phyloP scores from a whole-genome alignment of 2,329 filamentous ascomycete genomes.

The Taxawa tesnikishii region DNA sequence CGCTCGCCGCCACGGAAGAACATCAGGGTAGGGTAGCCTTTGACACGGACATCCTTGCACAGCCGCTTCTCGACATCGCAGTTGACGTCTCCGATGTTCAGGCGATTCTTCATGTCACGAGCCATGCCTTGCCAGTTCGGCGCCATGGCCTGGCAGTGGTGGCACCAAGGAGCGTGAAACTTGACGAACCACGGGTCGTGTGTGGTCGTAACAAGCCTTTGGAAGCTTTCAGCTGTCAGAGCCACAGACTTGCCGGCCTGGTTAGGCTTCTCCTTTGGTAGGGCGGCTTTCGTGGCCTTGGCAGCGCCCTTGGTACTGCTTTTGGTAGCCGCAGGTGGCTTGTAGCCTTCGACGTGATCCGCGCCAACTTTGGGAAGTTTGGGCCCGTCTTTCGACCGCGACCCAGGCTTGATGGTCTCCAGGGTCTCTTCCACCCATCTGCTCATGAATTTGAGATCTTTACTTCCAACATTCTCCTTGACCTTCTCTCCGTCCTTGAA shows the following conservation, averaged over 20 bases:
- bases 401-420: slow-evolving; percentile 69
- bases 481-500: slow-evolving; percentile 66
- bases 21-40: slow-evolving; percentile 75
- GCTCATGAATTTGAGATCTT: slow-evolving; percentile 54
- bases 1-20: slow-evolving; percentile 89
- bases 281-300: slow-evolving; percentile 32
- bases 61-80: slow-evolving; percentile 75
- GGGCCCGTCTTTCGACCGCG: slow-evolving; percentile 54
- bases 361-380: slow-evolving; percentile 62
- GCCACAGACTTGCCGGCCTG: slow-evolving; percentile 60
- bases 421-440: slow-evolving; percentile 62
- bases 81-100: slow-evolving; percentile 94
- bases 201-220: slow-evolving; percentile 71
- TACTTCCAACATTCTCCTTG: slow-evolving; percentile 53
- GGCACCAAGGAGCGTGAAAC: slow-evolving; percentile 96
- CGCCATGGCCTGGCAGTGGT: slow-evolving; percentile 86
- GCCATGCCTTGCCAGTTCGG: slow-evolving; percentile 83
- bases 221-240: slow-evolving; percentile 75
- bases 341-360: slow-evolving; percentile 23
- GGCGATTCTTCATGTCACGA: slow-evolving; percentile 76
- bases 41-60: slow-evolving; percentile 81
- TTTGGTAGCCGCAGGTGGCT: slow-evolving; percentile 19
- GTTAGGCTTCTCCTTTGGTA: slow-evolving; percentile 53
- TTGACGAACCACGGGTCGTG: slow-evolving; percentile 97
- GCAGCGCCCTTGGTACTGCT: slow-evolving; percentile 30